Conservation (phyloP, 768 basidiomycete genomes). For the Boletellus emodensis region DNA sequence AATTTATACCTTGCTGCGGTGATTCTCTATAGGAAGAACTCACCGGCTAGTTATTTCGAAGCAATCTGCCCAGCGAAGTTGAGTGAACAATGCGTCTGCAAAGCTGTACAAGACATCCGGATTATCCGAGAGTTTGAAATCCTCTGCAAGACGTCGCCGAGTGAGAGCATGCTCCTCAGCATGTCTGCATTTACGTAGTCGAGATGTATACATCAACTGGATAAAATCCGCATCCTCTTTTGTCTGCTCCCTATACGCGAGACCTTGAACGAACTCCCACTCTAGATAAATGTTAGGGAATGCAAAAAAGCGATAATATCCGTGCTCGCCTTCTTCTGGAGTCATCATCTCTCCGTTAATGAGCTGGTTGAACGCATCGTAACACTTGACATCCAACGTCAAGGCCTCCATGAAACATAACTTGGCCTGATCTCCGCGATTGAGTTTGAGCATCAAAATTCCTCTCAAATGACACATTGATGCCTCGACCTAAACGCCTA, state of each 20-base stretch:
- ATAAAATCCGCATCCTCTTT: constrained; percentile 90
- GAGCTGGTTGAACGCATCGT: constrained; percentile 89
- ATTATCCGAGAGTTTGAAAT: constrained; percentile 84
- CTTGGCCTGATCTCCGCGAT: constrained; percentile 87
- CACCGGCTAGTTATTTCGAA: constrained; percentile 83
- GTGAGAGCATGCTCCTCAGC: constrained; percentile 76
- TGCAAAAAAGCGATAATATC: neutral
- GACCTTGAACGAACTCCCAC: constrained; percentile 90
- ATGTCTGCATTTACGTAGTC: constrained; percentile 88
- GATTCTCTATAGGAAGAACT: neutral
- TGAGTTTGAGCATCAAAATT: constrained; percentile 89
- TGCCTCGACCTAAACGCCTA: constrained; percentile 74
- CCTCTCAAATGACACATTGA: constrained; percentile 96
- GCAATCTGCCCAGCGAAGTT: constrained; percentile 93
- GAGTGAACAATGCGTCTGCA: constrained; percentile 84
- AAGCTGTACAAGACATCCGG: constrained; percentile 89
- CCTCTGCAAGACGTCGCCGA: constrained; percentile 72
- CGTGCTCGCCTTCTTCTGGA: constrained; percentile 83
- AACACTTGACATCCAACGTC: constrained; percentile 93
- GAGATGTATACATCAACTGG: constrained; percentile 85
- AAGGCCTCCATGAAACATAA: constrained; percentile 95
- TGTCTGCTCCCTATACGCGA: constrained; percentile 79
- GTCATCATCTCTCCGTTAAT: constrained; percentile 95
- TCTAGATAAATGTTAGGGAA: constrained; percentile 47
- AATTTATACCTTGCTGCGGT: neutral